Evolutionary conservation across 2,329 filamentous ascomycete species (phyloP), one percentile per base, ranked within the genome.

Genomic region (Stachybotrys echinatus): DNA sequence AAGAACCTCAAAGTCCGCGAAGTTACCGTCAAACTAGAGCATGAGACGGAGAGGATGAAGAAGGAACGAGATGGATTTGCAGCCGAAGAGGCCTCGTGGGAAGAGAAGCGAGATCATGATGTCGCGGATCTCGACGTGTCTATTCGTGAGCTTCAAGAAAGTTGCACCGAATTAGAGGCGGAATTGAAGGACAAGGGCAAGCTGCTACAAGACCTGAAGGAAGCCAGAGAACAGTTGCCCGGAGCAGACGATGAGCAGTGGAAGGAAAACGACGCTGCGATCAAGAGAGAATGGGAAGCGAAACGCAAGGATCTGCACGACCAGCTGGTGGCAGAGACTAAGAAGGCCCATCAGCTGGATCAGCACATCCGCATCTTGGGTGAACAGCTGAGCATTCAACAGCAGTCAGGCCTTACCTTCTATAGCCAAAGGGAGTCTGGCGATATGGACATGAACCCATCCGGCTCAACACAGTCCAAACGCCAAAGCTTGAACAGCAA

Each of bases 121-220:
- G 67, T 76, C n/a, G 68, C 71, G 34, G 72, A 76, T 40, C 70
- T 85, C 38, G 75, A 76, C 42, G 69, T 73, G 37, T 72, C 83
- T 48, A 84, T 86, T 45, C 68, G 72, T 34, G 72, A 79, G 23
- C 71, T 88, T 20, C 85, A 89, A 58, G 79, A 86, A 38, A 83
- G 84, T 50, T 80, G 80, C 51, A 71, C 77, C 6, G 74, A 75
- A 31, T 72, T 92, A 47, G 89, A 94, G 64, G 79, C 87, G 8
- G 85, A 89, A 54, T 77, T 94, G 23, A 85, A 83, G 56, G 79
- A 88, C 49, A 73, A 73, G 54, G 70, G 70, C 52, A 88, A 86
- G 49, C 81, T 86, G 55, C 81, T 92, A 55, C 89, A 89, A 63
- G 79, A 84, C 47, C 75, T 91, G 22, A 89, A 94, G 63, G 83